phyloP scores from a whole-genome alignment of 805 yeast genomes.

The Yarrowia hollandica region DNA sequence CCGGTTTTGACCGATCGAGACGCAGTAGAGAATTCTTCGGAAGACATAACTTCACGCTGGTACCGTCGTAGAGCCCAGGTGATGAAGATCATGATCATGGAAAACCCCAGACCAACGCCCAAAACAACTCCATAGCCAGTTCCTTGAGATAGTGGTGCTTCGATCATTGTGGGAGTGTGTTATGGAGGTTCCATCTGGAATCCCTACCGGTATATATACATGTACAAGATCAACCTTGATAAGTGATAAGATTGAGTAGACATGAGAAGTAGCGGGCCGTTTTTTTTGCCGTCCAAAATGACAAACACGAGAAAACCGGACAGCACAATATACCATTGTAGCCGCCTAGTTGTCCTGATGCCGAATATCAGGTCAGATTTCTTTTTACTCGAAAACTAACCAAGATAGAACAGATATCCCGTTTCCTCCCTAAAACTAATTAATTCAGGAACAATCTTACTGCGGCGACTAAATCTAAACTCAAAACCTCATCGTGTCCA shows the following conservation, averaged over 20 bases:
- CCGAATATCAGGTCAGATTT: no score
- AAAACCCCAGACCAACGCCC: constrained; percentile 71
- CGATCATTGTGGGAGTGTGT: background rate
- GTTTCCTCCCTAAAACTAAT: no score
- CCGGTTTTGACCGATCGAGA: constrained; percentile 87
- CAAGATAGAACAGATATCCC: no score
- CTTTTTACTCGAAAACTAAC: no score
- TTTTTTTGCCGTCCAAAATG: no score
- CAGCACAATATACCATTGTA: no score
- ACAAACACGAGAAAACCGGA: no score
- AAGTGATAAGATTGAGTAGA: background rate
- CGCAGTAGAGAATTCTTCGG: constrained; percentile 93
- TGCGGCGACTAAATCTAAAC: no score
- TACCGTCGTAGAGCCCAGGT: constrained; percentile 72
- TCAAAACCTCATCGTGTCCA: no score
- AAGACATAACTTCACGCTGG: constrained; percentile 81
- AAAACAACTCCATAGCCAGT: constrained; percentile 87
- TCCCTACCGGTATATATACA: background rate
- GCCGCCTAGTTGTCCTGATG: no score
- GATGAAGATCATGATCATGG: constrained; percentile 73
- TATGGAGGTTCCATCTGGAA: background rate
- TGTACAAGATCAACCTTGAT: constrained; percentile 1
- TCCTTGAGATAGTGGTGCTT: constrained; percentile 59
- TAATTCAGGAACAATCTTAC: no score
- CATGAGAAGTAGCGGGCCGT: no score